Evolutionary conservation across 805 yeast genomes (phyloP).

Genomic region (Clavispora phyllophila): DNA sequence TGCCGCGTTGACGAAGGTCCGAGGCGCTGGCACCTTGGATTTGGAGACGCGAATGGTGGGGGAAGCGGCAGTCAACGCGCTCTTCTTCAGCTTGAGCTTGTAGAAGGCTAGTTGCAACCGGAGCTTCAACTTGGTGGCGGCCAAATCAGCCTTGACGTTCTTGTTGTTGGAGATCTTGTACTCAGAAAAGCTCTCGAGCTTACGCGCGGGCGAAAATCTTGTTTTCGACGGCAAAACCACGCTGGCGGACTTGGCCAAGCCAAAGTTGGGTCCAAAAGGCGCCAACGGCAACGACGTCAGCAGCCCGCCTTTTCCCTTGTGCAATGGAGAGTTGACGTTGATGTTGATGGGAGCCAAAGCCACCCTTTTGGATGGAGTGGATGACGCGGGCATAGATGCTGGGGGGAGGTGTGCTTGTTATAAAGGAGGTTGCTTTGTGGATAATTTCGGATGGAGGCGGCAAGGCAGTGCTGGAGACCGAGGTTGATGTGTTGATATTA

Average conservation of each 20-base stretch:
- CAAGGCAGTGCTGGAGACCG: not conserved
- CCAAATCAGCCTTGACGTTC: constrained; percentile 33
- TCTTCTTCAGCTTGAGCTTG: constrained; percentile 26
- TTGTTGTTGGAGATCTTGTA: constrained; percentile 17
- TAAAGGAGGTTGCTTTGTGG: not conserved
- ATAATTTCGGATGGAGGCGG: not conserved
- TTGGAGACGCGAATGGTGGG: constrained; percentile 12
- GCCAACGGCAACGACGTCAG: constrained; percentile 13
- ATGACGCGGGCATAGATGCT: constrained; percentile 11
- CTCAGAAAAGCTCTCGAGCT: constrained; percentile 22
- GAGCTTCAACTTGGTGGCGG: constrained; percentile 40
- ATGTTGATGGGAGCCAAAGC: constrained; percentile 35
- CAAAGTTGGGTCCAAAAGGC: constrained; percentile 14
- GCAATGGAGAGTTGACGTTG: constrained; percentile 19
- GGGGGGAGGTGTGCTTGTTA: not conserved
- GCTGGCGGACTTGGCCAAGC: constrained; percentile 13
- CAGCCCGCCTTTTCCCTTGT: constrained; percentile 8
- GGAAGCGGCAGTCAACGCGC: constrained; percentile 10
- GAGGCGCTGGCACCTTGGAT: constrained; percentile 3
- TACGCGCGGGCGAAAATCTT: constrained; percentile 4
- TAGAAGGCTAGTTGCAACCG: constrained; percentile 39
- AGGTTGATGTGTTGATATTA: not conserved
- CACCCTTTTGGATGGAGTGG: constrained; percentile 23
- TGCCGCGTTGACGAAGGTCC: constrained; percentile 8
- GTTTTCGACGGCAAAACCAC: constrained; percentile 4